These are phyloP conservation scores for Penicillium italicum DNA, from an alignment of 2,329 filamentous ascomycete species.

Conservation along the genomic window DNA sequence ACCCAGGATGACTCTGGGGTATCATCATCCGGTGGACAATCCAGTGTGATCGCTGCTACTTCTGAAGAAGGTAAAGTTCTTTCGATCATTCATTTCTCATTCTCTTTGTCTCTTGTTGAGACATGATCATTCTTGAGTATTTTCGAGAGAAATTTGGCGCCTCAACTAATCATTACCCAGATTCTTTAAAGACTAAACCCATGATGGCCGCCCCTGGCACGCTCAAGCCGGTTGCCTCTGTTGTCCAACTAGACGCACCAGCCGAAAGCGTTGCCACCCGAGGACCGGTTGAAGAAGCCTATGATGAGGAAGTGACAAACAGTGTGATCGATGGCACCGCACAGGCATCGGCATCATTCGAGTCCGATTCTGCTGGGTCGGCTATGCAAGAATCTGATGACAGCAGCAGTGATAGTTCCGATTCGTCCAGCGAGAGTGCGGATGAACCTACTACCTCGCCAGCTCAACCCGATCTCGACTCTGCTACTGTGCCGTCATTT, in stretches of 20 bases:
- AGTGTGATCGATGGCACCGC: conserved; percentile 11
- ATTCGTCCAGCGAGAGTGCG: conserved; percentile 11
- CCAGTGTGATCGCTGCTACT: neutral
- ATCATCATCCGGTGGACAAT: conserved; percentile 18
- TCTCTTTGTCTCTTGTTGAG: neutral
- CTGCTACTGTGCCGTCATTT: neutral
- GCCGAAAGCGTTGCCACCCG: neutral
- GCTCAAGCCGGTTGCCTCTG: neutral
- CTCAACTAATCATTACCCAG: conserved; percentile 37
- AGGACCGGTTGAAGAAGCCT: conserved; percentile 7
- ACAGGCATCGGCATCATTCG: conserved; percentile 20
- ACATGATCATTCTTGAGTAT: neutral
- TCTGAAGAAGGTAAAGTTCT: conserved; percentile 10
- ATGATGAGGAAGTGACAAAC: conserved; percentile 13
- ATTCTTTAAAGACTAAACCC: conserved; percentile 35
- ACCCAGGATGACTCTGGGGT: conserved; percentile 22
- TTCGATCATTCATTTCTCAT: neutral
- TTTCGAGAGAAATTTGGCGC: conserved; percentile 7
- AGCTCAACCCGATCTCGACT: conserved; percentile 6
- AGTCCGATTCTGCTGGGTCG: conserved; percentile 31
- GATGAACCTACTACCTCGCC: conserved; percentile 19
- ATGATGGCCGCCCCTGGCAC: neutral
- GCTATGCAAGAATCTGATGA: conserved; percentile 41
- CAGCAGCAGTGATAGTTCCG: conserved; percentile 16
- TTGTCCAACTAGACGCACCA: neutral